Percentiles rank a stretch among this genome's conserved stretches.
phyloP scores from a whole-genome alignment of 768 basidiomycete genomes.

The Omphalotus guepiniiformis region DNA sequence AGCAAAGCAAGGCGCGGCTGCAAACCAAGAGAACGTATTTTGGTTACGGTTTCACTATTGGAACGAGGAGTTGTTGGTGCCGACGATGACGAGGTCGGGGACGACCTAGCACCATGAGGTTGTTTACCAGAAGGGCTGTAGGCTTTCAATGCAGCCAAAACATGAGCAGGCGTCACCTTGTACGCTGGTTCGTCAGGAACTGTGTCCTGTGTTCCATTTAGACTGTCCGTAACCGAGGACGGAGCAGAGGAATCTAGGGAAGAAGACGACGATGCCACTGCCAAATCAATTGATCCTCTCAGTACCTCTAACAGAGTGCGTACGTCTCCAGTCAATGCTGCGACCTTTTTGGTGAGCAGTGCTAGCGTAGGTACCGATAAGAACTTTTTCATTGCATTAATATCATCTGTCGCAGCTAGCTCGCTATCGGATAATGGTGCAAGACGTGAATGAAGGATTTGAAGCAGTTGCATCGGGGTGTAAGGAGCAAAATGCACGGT shows the following conservation, averaged over 20 bases:
- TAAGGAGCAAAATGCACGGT: constrained; percentile 87
- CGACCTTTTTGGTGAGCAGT: constrained; percentile 78
- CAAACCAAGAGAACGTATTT: constrained; percentile 64
- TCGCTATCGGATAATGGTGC: constrained; percentile 35
- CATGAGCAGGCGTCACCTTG: constrained; percentile 59
- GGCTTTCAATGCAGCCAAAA: constrained; percentile 72
- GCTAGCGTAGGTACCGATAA: constrained; percentile 61
- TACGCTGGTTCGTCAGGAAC: constrained; percentile 18
- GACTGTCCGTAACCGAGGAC: constrained; percentile 15
- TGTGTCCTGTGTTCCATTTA: too few relatives aligned
- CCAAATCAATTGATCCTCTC: constrained; percentile 73
- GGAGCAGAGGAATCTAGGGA: too few relatives aligned
- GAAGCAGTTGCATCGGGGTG: constrained; percentile 62
- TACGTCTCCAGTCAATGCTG: constrained; percentile 80
- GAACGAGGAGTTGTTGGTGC: constrained; percentile 21
- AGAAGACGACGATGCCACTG: constrained; percentile 29
- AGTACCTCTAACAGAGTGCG: constrained; percentile 77
- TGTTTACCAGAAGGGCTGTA: constrained; percentile 53
- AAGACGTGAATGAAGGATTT: constrained; percentile 65
- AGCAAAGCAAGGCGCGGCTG: constrained; percentile 72
- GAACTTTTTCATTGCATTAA: constrained; percentile 48
- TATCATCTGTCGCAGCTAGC: constrained; percentile 25
- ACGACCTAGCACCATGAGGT: too few relatives aligned
- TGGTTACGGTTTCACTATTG: constrained; percentile 56
- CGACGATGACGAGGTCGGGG: not conserved